Evolutionary conservation across 1,139 yeast genomes (phyloP).

Genomic region (Kluyveromyces sp.): DNA sequence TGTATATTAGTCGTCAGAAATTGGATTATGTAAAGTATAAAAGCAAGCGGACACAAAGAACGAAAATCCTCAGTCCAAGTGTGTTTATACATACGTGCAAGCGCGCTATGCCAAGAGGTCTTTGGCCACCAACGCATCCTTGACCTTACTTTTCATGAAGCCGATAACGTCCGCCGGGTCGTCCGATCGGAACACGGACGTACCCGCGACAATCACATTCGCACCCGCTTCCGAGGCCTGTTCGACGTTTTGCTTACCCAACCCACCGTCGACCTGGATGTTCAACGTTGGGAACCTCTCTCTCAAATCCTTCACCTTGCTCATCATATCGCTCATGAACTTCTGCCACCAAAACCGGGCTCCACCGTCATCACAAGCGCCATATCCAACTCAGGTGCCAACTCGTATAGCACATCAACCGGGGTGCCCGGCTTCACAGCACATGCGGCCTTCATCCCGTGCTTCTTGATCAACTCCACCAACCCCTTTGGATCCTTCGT

Average conservation of each 20-base stretch:
- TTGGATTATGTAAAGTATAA: neutral
- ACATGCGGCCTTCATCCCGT: constrained; percentile 91
- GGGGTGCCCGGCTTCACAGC: constrained; percentile 93
- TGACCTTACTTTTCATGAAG: constrained; percentile 56
- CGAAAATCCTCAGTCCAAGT: neutral
- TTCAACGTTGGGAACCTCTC: constrained; percentile 66
- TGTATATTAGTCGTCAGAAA: neutral
- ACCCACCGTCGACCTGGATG: constrained; percentile 96
- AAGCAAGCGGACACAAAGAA: neutral
- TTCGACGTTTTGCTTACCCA: constrained; percentile 75
- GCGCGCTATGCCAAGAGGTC: constrained; percentile 20
- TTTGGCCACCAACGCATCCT: constrained; percentile 27
- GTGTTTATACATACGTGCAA: neutral
- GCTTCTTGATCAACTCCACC: constrained; percentile 63
- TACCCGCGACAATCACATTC: constrained; percentile 96
- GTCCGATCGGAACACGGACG: constrained; percentile 79
- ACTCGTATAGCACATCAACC: constrained; percentile 70
- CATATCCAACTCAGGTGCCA: constrained; percentile 80
- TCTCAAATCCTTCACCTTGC: constrained; percentile 77
- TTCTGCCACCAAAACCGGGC: constrained; percentile 99
- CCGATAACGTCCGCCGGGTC: constrained; percentile 70
- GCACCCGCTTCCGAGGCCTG: constrained; percentile 93
- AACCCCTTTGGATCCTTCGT: constrained; percentile 71
- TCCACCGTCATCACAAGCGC: constrained; percentile 96
- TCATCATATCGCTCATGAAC: constrained; percentile 94